Evolutionary conservation across 768 basidiomycete genomes (phyloP), one percentile per base, ranked within the genome.

Genomic region (Suillus alpinus): DNA sequence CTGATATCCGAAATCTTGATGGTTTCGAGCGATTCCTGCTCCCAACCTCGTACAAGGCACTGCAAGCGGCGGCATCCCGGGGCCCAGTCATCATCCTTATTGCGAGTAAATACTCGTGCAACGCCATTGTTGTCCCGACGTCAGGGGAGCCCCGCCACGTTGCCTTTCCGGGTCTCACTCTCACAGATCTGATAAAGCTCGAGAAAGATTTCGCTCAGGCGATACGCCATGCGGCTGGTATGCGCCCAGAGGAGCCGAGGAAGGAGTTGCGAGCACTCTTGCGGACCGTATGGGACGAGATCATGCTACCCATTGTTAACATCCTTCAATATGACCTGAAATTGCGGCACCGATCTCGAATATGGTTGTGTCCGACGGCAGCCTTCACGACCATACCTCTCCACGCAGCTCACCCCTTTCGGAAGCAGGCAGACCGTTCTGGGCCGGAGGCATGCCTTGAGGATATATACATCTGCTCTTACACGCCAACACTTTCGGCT

Each of bases 371-470:
- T 39, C 47, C 57, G 6, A 62, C 60, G 6, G 50, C 55, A 1
- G 14, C 50, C 6, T 62, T 64, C 20, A 47, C 63, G 14, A 39
- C 59, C 2, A 14, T 64, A n/a, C 60, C 63, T 6, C 20, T 65
- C 4, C 63, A 65, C 47, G 61, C 63, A 47, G 57, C 79, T 29
- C 69, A 75, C 7, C 67, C 67, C 4, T 78, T 77, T 43, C 51
- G 58, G 29, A 57, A 26, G n/a, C 52, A 57, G 57, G 51, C 60
- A 32, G 32, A 7, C 32, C 1, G 32, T 6, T 7, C 1, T 32
- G 32, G 32, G 1, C 4, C 1, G 32, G 32, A 6, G 7, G 6
- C 6, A 32, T 32, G 32, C 6, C 32, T 32, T 6, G 32, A 6
- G 6, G 32, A 32, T 7, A 32, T 32, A 5, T 32, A 32, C 32